Evolutionary conservation across 129 eudicot genomes (phyloP), one percentile per base, ranked within the genome.

Genomic region (Calendula officinalis): DNA sequence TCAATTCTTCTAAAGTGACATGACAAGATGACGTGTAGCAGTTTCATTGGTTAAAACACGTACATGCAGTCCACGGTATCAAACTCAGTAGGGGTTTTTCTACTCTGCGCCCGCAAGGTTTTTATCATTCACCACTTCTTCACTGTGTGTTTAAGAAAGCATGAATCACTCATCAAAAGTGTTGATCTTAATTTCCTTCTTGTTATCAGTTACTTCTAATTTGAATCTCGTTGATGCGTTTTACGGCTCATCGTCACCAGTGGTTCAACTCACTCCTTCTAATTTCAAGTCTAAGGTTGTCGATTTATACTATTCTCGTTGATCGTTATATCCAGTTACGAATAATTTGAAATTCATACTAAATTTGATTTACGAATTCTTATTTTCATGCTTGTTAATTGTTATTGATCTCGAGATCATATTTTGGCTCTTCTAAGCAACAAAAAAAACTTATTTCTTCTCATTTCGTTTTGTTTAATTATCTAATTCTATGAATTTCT

Each of bases 261-360:
- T 89, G 49, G 33, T 85, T 78, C 97, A 89, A 86, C 80, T 89
- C 67, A 82, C 75, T 63, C 87, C 89, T 34, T 74, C 87, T 67
- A 88, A 84, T 62, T 84, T 84, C 72, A 88, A 88, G 75, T 84
- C 96, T 62, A 88, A 88, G 96, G 96, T 84, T 22, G 30, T 22
- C 30, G 30, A 22, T 22, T n/a, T n/a, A n/a, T n/a, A n/a, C n/a
- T 35, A 41, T 61, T 73, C 33, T 40, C 16, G 10, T 55, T 53
- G 48, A 51, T 34, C 30, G 30, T 22, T 22, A 22, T 22, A 22
- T 22, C 27, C 17, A 37, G 10, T 53, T 10, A 55, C 8, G 42
- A 53, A 41, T 54, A 4, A 30, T 54, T 42, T 38, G 49, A 27
- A 37, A 56, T 36, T 34, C n/a, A 6, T 41, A 56, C 13, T 49